phyloP scores from a whole-genome alignment of 2,329 filamentous ascomycete genomes.

The Rhytidhysteron rufulum region DNA sequence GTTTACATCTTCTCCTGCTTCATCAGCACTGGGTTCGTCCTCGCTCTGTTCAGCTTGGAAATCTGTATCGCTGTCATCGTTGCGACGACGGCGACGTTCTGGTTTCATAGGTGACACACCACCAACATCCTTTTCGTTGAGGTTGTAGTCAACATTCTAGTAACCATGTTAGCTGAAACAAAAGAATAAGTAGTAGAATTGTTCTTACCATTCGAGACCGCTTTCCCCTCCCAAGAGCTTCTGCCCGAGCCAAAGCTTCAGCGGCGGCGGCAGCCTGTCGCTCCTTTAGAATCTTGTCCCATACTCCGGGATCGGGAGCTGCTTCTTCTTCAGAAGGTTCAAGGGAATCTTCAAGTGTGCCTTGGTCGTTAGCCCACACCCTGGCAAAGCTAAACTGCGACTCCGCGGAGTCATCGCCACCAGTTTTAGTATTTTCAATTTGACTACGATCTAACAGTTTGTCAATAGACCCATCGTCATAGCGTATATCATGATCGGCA shows the following conservation, averaged over 20 bases:
- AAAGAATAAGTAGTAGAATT: conserved; percentile 15
- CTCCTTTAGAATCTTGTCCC: conserved; percentile 85
- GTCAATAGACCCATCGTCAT: conserved; percentile 79
- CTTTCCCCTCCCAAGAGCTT: conserved; percentile 82
- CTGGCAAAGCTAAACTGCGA: conserved; percentile 84
- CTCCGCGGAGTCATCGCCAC: conserved; percentile 64
- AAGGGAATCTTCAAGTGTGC: conserved; percentile 61
- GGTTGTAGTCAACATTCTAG: conserved; percentile 46
- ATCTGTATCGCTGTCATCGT: conserved; percentile 47
- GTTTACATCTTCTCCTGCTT: conserved; percentile 20
- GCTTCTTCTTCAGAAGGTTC: conserved; percentile 53
- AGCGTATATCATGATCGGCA: conserved; percentile 68
- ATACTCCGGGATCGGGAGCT: conserved; percentile 65
- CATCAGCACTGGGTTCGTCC: conserved; percentile 26
- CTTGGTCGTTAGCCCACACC: conserved; percentile 84
- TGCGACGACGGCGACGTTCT: conserved; percentile 20
- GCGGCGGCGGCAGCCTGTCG: conserved; percentile 75
- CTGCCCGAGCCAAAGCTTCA: conserved; percentile 60
- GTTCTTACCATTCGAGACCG: conserved; percentile 59
- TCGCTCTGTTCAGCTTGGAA: conserved; percentile 44
- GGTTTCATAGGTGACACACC: conserved; percentile 29
- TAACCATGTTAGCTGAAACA: conserved; percentile 13
- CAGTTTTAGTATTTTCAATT: conserved; percentile 66
- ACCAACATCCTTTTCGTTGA: conserved; percentile 25
- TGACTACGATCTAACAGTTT: conserved; percentile 84